Evolutionary conservation across 2,329 filamentous ascomycete genomes (phyloP).

Genomic region (Neurospora crassa): DNA sequence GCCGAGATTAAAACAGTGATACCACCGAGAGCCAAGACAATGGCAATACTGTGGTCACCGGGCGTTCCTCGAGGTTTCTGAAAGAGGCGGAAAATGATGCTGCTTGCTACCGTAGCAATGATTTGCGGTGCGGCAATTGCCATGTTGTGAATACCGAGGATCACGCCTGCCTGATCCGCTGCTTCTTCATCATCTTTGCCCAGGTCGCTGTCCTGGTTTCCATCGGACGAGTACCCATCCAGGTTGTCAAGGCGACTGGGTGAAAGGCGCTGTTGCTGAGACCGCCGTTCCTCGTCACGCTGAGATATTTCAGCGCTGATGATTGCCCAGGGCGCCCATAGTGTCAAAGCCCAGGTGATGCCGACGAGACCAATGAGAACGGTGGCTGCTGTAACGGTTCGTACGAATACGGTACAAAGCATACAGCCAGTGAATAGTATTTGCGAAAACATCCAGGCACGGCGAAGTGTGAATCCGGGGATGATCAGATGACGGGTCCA

Average conservation of each 20-base stretch:
- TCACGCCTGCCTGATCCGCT: conserved; percentile 74
- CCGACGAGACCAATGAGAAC: conserved; percentile 72
- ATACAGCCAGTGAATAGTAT: conserved; percentile 76
- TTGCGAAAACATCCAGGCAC: conserved; percentile 78
- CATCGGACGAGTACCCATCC: conserved; percentile 21
- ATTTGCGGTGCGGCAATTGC: conserved; percentile 88
- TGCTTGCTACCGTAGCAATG: conserved; percentile 75
- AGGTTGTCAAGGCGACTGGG: conserved; percentile 13
- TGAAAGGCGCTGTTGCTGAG: conserved; percentile 21
- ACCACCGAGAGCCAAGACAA: conserved; percentile 79
- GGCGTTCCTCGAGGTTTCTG: conserved; percentile 81
- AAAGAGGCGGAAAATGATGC: conserved; percentile 71
- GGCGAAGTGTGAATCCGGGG: conserved; percentile 74
- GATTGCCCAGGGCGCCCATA: conserved; percentile 93
- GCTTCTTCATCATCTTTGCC: conserved; percentile 35
- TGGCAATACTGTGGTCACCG: conserved; percentile 78
- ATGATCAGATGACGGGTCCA: conserved; percentile 60
- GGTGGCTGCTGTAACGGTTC: conserved; percentile 61
- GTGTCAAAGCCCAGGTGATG: conserved; percentile 83
- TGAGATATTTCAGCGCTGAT: conserved; percentile 88
- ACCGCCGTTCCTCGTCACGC: conserved; percentile 53
- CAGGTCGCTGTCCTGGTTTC: conserved; percentile 19
- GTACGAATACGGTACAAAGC: conserved; percentile 74
- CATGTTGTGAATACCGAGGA: conserved; percentile 93
- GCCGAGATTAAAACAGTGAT: conserved; percentile 68